A percentile compares a stretch with the other conserved stretches of the same genome.
phyloP scores from a whole-genome alignment of 2,329 filamentous ascomycete genomes.

The Thyridium curvatum region DNA sequence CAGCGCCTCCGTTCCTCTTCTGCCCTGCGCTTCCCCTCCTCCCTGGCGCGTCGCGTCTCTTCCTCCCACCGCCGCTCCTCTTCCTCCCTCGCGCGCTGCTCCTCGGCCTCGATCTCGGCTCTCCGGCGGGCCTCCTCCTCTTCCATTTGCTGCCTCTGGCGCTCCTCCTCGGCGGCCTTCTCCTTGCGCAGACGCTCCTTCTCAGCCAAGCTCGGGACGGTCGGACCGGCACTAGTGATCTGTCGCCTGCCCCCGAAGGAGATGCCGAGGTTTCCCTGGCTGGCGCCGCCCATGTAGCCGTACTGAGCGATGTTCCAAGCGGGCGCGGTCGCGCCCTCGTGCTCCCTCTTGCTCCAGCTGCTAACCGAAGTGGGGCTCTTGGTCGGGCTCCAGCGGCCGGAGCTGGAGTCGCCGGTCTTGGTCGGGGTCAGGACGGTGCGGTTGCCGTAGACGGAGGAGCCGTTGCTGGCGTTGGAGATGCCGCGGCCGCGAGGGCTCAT shows the following conservation, averaged over 20 bases:
- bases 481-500: slow-evolving; percentile 37
- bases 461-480: slow-evolving; percentile 52
- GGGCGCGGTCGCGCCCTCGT: slow-evolving; percentile 74
- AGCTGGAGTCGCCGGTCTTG: slow-evolving; percentile 44
- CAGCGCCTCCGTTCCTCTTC: slow-evolving; percentile 66
- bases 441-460: slow-evolving; percentile 41
- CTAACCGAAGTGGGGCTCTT: slow-evolving; percentile 59
- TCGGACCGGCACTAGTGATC: slow-evolving; percentile 77
- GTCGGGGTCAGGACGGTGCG: slow-evolving; percentile 36
- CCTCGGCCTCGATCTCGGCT: slow-evolving; percentile 48
- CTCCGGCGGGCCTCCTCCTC: slow-evolving; percentile 45
- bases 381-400: slow-evolving; percentile 52
- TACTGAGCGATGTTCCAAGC: slow-evolving; percentile 99
- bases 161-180: slow-evolving; percentile 52
- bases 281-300: slow-evolving; percentile 95
- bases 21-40: slow-evolving; percentile 52
- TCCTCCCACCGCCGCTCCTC: slow-evolving; percentile 64
- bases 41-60: slow-evolving; percentile 53
- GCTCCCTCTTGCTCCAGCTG: slow-evolving; percentile 82
- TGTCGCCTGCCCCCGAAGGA: slow-evolving; percentile 87
- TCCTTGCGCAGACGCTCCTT: slow-evolving; percentile 66
- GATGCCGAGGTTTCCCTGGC: slow-evolving; percentile 90
- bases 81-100: slow-evolving; percentile 52
- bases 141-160: slow-evolving; percentile 47
- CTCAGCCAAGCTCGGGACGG: slow-evolving; percentile 74